These are phyloP conservation scores for Cytospora piceicola DNA, from an alignment of 2,329 filamentous ascomycete genomes.

Conservation along the genomic window DNA sequence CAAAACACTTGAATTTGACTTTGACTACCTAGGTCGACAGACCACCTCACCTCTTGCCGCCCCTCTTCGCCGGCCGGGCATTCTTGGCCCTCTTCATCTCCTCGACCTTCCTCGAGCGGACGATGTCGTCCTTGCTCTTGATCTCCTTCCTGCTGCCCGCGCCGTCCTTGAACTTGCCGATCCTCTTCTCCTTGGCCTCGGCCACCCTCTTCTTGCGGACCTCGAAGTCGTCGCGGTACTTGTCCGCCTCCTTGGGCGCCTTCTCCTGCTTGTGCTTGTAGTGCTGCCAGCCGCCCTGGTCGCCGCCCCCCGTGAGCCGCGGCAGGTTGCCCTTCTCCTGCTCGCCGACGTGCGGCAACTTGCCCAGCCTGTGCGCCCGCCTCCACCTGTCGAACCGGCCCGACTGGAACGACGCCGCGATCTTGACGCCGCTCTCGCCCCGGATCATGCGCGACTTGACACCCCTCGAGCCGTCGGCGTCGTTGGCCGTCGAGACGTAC, in stretches of 20 bases:
- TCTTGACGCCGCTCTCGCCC: conserved; percentile 93
- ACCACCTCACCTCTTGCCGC: conserved; percentile 24
- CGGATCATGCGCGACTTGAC: conserved; percentile 66
- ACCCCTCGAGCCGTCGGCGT: conserved; percentile 85
- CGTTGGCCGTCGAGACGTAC: conserved; percentile 89
- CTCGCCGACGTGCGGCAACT: conserved; percentile 82
- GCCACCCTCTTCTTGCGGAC: conserved; percentile 87
- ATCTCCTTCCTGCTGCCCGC: conserved; percentile 77
- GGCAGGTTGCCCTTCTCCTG: conserved; percentile 59
- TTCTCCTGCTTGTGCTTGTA: conserved; percentile 87
- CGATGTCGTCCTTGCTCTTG: conserved; percentile 80
- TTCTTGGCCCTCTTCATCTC: conserved; percentile 86
- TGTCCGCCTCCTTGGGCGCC: conserved; percentile 93
- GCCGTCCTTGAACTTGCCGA: conserved; percentile 74
- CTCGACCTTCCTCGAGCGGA: conserved; percentile 77
- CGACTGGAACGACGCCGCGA: conserved; percentile 89
- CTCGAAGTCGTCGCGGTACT: conserved; percentile 87
- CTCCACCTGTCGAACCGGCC: conserved; percentile 94
- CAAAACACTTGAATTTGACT: not conserved
- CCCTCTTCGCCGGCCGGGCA: conserved; percentile 71
- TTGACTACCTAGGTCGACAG: not conserved
- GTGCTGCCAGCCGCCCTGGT: conserved; percentile 51
- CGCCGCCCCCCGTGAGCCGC: conserved; percentile 35
- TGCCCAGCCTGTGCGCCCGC: conserved; percentile 78
- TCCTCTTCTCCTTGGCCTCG: conserved; percentile 82